phyloP scores from a whole-genome alignment of 495 filamentous ascomycete genomes.

The Hyaloscypha bicolor region DNA sequence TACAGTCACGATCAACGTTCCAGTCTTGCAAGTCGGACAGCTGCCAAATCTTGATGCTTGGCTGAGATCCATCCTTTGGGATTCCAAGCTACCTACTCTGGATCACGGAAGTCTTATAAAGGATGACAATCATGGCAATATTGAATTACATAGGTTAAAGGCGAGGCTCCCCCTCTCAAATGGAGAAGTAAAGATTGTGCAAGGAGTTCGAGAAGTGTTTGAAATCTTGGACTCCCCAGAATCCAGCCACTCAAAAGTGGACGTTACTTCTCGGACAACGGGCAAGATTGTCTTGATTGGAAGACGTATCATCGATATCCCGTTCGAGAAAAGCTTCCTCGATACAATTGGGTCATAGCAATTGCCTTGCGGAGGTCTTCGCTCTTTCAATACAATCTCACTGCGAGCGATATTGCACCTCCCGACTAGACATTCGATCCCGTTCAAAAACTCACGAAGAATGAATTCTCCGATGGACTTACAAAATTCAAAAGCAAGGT shows the following conservation, averaged over 20 bases:
- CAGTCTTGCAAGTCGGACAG: conserved; percentile 53
- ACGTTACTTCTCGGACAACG: conserved; percentile 28
- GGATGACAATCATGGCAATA: background rate
- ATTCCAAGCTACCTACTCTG: conserved; percentile 59
- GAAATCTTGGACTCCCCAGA: conserved; percentile 74
- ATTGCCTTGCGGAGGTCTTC: background rate
- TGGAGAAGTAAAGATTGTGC: conserved; percentile 73
- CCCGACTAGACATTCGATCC: background rate
- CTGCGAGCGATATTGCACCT: background rate
- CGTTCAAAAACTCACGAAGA: no score
- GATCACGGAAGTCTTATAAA: no score
- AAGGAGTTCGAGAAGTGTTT: conserved; percentile 92
- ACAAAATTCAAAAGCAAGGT: no score
- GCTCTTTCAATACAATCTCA: background rate
- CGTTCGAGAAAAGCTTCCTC: conserved; percentile 44
- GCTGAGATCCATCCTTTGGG: conserved; percentile 86
- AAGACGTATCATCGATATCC: conserved; percentile 55
- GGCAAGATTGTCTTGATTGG: conserved; percentile 87
- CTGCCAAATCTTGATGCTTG: conserved; percentile 72
- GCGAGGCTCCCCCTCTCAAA: conserved; percentile 65
- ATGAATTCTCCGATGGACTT: no score
- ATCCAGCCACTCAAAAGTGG: conserved; percentile 21
- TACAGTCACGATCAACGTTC: conserved; percentile 71
- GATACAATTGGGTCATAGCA: conserved; percentile 15
- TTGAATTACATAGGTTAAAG: conserved; percentile 89